Evolutionary conservation across 2,329 filamentous ascomycete genomes (phyloP).

Genomic region (Cryphonectria radicalis): DNA sequence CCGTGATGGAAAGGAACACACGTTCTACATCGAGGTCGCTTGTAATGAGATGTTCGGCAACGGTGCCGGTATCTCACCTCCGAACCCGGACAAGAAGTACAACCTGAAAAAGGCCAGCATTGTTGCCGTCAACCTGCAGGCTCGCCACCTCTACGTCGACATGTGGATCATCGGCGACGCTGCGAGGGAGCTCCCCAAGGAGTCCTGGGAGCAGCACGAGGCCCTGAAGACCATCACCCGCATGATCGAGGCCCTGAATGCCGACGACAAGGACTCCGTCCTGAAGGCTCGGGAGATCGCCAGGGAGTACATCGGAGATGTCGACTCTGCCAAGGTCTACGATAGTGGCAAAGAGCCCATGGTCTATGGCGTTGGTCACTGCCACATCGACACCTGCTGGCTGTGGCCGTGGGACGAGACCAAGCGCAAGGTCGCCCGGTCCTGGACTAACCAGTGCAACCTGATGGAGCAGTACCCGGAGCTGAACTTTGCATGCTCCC

Average conservation of each 20-base stretch:
- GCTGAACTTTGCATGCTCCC: constrained; percentile 87
- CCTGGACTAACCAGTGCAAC: constrained; percentile 96
- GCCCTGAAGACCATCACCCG: constrained; percentile 82
- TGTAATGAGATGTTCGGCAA: constrained; percentile 99
- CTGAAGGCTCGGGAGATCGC: constrained; percentile 81
- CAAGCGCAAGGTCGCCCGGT: constrained; percentile 92
- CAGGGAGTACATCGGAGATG: constrained; percentile 78
- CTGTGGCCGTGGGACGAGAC: constrained; percentile 98
- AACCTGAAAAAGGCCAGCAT: constrained; percentile 79
- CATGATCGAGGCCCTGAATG: constrained; percentile 89
- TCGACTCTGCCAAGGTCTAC: constrained; percentile 86
- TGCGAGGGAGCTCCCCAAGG: constrained; percentile 83
- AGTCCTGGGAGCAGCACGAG: constrained; percentile 87
- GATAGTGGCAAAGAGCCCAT: constrained; percentile 73
- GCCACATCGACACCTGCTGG: constrained; percentile 98
- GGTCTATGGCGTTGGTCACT: constrained; percentile 90
- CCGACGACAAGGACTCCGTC: constrained; percentile 78
- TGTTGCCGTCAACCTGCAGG: constrained; percentile 84
- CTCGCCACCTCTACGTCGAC: constrained; percentile 82
- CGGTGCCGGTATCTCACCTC: constrained; percentile 84
- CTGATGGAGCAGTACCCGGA: constrained; percentile 95
- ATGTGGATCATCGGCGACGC: constrained; percentile 97
- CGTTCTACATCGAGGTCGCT: constrained; percentile 96
- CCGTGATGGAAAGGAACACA: constrained; percentile 83
- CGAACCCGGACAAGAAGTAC: constrained; percentile 82